Base-by-base conservation (phyloP, 2,329 filamentous ascomycete genomes). In the Alternaria burnsii region DNA sequence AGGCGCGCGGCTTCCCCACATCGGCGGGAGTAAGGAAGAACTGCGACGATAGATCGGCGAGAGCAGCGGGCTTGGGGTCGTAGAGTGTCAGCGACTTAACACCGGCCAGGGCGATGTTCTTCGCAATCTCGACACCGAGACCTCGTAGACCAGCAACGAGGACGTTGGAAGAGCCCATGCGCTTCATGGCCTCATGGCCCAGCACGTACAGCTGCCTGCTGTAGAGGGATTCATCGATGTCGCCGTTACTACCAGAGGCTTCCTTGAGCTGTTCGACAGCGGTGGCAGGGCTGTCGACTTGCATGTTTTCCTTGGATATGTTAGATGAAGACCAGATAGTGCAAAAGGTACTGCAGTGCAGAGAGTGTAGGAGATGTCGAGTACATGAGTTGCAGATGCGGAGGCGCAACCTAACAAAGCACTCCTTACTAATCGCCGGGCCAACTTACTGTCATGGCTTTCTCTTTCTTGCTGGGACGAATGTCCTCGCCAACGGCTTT, bases 31-130 rank as follows among this genome's bases (percentile, higher is more conserved):
- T 92, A 22, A 99, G 88, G 86, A 99, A 99, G 86, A 99, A 99
- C 80, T 99, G 95, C 43, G 95, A 92, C 41, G 95, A 98, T 34
- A 99, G 88, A 76, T 99, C 95, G 71, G 92, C 86, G 70, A 97
- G 91, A 69, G 89, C 86, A 55, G 92, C 91, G 42, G 92, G 92
- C 48, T 89, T 88, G 47, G 95, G 94, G 77, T 99, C 95, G 83
- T 93, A 92, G 56, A 99, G 87, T 2, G 94, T 95, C 70, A 99
- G 83, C 76, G 94, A 97, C 86, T 99, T 99, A 82, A 99, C 95
- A 78, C 95, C 95, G 71, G 95, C 95, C 71, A 99, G 89, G 61
- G 95, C 95, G 75, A 99, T 93, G 76, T 99, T 99, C 87, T 99
- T 99, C 75, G 95, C 94, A 72, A 99, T 95, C 82, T 99, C 95